Percentiles rank a stretch among this genome's conserved stretches.
phyloP scores from a whole-genome alignment of 805 yeast genomes.

The Lachancea thermotolerans region DNA sequence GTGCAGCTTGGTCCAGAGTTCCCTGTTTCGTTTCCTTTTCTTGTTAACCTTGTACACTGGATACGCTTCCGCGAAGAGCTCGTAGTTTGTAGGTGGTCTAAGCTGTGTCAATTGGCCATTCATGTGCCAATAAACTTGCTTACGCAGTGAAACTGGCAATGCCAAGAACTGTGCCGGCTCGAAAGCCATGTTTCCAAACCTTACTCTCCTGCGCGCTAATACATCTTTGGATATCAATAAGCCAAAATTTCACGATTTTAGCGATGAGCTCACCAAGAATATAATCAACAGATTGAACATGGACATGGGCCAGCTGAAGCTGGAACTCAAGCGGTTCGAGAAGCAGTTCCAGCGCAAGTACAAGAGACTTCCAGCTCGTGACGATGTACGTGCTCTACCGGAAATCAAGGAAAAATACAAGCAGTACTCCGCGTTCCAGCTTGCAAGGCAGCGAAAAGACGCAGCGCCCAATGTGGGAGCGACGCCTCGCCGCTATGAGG shows the following conservation, averaged over 20 bases:
- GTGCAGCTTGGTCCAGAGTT: constrained; percentile 13
- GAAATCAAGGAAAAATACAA: constrained; percentile 33
- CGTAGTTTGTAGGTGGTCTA: constrained; percentile 4
- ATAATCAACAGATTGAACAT: neutral
- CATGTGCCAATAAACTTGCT: constrained; percentile 21
- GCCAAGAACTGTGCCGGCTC: constrained; percentile 14
- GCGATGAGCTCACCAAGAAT: neutral
- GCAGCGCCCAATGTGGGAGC: neutral
- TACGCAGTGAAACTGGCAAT: constrained; percentile 24
- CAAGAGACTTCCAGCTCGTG: constrained; percentile 41
- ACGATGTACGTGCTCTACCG: constrained; percentile 40
- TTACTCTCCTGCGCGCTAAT: neutral
- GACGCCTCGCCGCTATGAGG: constrained; percentile 9
- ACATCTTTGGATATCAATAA: neutral
- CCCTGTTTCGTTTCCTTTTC: neutral
- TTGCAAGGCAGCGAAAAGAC: constrained; percentile 8
- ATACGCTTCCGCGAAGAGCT: constrained; percentile 2
- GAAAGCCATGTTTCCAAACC: neutral
- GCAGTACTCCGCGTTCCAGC: constrained; percentile 27
- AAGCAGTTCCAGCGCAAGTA: constrained; percentile 34
- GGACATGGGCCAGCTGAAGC: constrained; percentile 28
- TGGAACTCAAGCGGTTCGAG: constrained; percentile 52
- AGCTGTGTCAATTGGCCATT: constrained; percentile 7
- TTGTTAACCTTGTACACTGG: neutral
- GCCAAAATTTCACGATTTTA: neutral